These are phyloP conservation scores for Nitzschia sp. DNA, from an alignment of 108 stramenopile genomes.

Conservation along the genomic window DNA sequence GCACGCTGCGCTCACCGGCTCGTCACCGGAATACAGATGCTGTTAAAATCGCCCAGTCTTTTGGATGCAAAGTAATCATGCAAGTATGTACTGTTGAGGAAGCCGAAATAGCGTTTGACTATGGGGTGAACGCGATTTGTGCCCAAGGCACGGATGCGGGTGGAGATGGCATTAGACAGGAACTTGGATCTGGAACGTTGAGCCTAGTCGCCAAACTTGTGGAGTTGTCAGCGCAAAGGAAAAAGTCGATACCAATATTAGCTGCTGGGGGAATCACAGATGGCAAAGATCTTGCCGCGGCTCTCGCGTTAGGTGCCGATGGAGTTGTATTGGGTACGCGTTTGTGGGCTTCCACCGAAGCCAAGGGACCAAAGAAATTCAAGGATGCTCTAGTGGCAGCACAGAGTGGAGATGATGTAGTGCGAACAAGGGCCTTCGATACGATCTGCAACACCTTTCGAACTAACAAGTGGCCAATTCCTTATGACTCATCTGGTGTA, in stretches of 20 bases:
- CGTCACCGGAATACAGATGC: slow-evolving; percentile 23
- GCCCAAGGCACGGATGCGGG: slow-evolving; percentile 82
- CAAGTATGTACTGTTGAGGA: slow-evolving; percentile 70
- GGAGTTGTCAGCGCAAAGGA: slow-evolving; percentile 9
- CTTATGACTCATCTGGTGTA: slow-evolving; percentile 70
- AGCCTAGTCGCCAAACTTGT: slow-evolving; percentile 53
- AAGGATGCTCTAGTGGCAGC: slow-evolving; percentile 48
- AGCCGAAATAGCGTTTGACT: slow-evolving; percentile 51
- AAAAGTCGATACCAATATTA: slow-evolving; percentile 47
- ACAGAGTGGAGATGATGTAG: slow-evolving; percentile 60
- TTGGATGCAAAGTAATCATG: slow-evolving; percentile 57
- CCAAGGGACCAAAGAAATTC: slow-evolving; percentile 34
- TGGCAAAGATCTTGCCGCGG: slow-evolving; percentile 66
- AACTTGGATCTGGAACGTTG: slow-evolving; percentile 64
- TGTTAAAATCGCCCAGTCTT: slow-evolving; percentile 55
- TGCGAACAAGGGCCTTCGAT: slow-evolving; percentile 72
- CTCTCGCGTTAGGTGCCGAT: slow-evolving; percentile 69
- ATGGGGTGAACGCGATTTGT: slow-evolving; percentile 67
- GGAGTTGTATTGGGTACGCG: slow-evolving; percentile 75
- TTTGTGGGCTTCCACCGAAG: slow-evolving; percentile 70
- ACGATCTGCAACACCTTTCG: slow-evolving; percentile 53
- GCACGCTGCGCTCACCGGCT: slow-evolving; percentile 34
- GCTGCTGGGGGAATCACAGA: slow-evolving; percentile 79
- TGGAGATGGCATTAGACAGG: slow-evolving; percentile 75
- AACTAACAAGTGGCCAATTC: slow-evolving; percentile 53